These are phyloP conservation scores for Rhizophagus sp. DNA, from an alignment of 192 early-diverging fungal species.

Conservation along the genomic window DNA sequence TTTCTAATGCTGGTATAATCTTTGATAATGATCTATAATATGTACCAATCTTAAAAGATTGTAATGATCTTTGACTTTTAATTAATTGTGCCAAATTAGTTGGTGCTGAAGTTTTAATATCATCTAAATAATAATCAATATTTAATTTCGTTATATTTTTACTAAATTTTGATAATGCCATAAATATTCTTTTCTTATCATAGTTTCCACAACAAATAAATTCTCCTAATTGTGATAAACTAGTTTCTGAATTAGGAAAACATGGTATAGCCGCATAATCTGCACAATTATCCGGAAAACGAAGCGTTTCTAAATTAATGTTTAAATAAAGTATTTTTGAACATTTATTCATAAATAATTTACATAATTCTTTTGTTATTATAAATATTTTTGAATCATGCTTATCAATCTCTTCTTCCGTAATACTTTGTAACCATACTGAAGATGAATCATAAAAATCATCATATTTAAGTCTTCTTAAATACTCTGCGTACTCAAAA, in stretches of 20 bases:
- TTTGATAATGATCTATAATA: not conserved
- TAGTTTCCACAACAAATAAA: constrained; percentile 19
- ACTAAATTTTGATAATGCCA: constrained; percentile 2
- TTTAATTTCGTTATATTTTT: not conserved
- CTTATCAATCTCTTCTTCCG: not conserved
- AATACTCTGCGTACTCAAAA: constrained; percentile 9
- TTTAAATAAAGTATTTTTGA: not conserved
- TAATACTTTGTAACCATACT: not conserved
- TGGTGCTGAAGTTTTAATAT: not conserved
- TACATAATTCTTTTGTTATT: constrained; percentile 7
- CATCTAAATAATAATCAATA: constrained; percentile 23
- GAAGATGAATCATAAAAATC: not conserved
- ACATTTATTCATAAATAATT: constrained; percentile 1
- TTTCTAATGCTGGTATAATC: constrained; percentile 12
- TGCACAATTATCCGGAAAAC: not conserved
- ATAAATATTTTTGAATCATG: not conserved
- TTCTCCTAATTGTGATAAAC: constrained; percentile 1
- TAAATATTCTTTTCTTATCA: constrained; percentile 23
- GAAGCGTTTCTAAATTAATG: not conserved
- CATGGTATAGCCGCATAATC: constrained; percentile 7
- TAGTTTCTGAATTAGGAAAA: not conserved
- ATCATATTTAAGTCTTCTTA: not conserved
- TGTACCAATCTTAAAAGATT: not conserved
- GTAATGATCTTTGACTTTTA: constrained; percentile 22
- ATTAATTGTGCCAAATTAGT: not conserved